Conservation (phyloP, 176 grass and related monocot species). For the Oryza nivara region DNA sequence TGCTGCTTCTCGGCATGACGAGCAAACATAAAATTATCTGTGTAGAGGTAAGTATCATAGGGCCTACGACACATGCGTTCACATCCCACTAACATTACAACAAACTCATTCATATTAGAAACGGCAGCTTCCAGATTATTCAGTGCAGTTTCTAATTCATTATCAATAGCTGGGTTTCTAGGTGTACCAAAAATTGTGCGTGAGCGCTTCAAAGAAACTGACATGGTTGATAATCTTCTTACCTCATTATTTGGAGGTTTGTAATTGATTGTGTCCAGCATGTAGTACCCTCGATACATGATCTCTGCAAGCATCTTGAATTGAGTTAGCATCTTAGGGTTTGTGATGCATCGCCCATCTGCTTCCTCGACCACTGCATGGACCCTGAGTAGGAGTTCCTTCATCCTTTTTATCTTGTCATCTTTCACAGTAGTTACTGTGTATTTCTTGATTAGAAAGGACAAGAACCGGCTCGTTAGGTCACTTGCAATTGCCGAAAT, state of each 20-base stretch:
- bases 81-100: not conserved
- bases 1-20: not conserved
- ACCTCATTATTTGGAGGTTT: not conserved
- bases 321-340: not conserved
- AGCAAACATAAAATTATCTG: not conserved
- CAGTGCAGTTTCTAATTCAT: not conserved
- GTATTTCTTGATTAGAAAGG: not conserved
- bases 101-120: not conserved
- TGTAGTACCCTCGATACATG: conserved; percentile 4
- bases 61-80: not conserved
- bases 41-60: not conserved
- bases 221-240: not conserved
- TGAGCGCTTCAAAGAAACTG: not conserved
- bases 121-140: too few relatives aligned
- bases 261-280: not conserved
- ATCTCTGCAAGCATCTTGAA: not conserved
- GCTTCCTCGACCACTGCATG: not conserved
- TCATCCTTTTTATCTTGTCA: not conserved
- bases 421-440: not conserved
- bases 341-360: not conserved
- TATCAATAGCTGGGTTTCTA: not conserved
- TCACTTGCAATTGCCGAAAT: not conserved
- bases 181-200: not conserved
- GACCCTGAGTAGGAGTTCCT: not conserved
- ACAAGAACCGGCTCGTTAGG: not conserved